phyloP scores from a whole-genome alignment of 495 filamentous ascomycete genomes.

The Aspergillus sparsus region DNA sequence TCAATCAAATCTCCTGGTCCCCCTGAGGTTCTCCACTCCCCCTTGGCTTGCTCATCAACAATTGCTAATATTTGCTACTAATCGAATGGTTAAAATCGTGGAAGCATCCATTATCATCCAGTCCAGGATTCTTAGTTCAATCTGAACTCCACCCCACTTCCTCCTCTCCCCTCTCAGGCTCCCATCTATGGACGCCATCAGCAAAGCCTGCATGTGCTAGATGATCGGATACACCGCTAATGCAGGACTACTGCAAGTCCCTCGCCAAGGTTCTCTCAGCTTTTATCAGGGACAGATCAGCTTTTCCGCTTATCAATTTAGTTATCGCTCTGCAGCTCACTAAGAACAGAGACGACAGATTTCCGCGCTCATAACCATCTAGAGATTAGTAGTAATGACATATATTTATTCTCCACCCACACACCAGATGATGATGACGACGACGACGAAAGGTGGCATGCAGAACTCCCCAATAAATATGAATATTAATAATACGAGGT shows the following conservation, averaged over 20 bases:
- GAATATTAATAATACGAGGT: too few species aligned
- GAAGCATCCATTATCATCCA: neutral
- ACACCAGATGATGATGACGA: too few species aligned
- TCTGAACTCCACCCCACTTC: neutral
- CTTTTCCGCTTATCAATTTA: neutral
- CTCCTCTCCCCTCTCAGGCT: neutral
- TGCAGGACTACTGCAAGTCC: constrained; percentile 5
- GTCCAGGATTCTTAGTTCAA: neutral
- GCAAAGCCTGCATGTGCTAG: neutral
- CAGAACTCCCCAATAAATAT: too few species aligned
- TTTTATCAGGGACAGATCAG: constrained; percentile 4
- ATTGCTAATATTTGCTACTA: too few species aligned
- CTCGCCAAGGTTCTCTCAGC: neutral
- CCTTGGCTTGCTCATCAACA: too few species aligned
- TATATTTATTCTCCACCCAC: too few species aligned
- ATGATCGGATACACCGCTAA: neutral
- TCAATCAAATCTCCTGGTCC: neutral
- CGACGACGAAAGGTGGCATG: too few species aligned
- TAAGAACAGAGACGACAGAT: neutral
- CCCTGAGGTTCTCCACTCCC: too few species aligned
- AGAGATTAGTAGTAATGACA: too few species aligned
- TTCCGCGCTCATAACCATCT: constrained; percentile 3
- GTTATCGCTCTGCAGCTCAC: neutral
- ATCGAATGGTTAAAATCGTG: neutral
- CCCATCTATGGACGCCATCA: neutral